Evolutionary conservation across 2,329 filamentous ascomycete genomes (phyloP).

Genomic region (Lecanicillium sp.): DNA sequence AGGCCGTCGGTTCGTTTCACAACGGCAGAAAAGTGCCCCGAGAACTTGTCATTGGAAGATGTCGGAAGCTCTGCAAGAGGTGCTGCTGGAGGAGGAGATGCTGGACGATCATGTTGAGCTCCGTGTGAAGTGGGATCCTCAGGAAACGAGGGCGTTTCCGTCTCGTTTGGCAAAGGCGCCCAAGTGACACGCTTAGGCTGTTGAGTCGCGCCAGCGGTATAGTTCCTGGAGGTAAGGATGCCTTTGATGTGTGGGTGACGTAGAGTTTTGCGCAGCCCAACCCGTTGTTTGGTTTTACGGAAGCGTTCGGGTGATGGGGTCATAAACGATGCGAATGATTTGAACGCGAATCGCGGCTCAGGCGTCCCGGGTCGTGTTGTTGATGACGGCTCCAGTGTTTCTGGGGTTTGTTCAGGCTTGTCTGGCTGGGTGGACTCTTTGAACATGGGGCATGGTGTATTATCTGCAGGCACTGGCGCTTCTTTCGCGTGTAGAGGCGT

Average conservation of each 20-base stretch:
- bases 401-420: too few relatives aligned
- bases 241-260: constrained; percentile 24
- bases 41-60: constrained; percentile 30
- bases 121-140: too few relatives aligned
- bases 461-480: not conserved
- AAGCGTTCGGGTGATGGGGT: constrained; percentile 37
- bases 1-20: constrained; percentile 24
- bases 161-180: constrained; percentile 22
- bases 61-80: constrained; percentile 24
- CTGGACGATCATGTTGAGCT: constrained; percentile 10
- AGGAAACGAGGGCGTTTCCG: constrained; percentile 3
- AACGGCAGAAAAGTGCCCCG: constrained; percentile 38
- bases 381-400: too few relatives aligned
- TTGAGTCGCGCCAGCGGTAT: constrained; percentile 20
- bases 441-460: too few relatives aligned
- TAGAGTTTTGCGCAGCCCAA: constrained; percentile 14
- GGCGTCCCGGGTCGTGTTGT: constrained; percentile 27
- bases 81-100: constrained; percentile 36
- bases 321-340: constrained; percentile 44
- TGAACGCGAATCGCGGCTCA: constrained; percentile 39
- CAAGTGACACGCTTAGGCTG: constrained; percentile 27
- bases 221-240: constrained; percentile 26
- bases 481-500: constrained; percentile 3
- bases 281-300: constrained; percentile 10
- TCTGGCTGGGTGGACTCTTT: too few relatives aligned